Evolutionary conservation across 306 rosid species (phyloP), one percentile per base, ranked within the genome.

Genomic region (Malus asiatica): DNA sequence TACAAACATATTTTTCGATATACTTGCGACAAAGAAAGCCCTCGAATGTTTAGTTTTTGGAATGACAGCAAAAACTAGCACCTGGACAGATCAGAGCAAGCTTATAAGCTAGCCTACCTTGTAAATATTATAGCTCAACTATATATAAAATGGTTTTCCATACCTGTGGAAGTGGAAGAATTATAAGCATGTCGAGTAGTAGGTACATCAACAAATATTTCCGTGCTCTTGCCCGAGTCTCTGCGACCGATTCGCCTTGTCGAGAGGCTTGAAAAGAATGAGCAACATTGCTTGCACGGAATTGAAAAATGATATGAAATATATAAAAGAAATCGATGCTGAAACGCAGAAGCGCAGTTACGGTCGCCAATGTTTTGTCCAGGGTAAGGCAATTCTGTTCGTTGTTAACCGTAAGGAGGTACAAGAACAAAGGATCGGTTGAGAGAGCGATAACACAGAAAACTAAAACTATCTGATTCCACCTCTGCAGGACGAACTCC

Each of bases 391-490:
- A 84, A n/a, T 68, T 80, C 12, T 44, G 19, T 3, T 62, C 45
- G 11, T 68, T 40, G 58, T 76, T 32, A n/a, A 84, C 53, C 74
- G 77, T 73, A 30, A 80, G 82, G 65, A 77, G n/a, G 53, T 84
- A 84, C 25, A 66, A 73, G 73, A 80, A 84, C 74, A 84, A 68
- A 42, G 87, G 84, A 74, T 84, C 87, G 44, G 80, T 40, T 1
- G 82, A 76, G 11, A 84, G 79, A 0, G 79, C 79, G 4, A 80
- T 57, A 12, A 76, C 71, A 63, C 84, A 80, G 7, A 65, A 67
- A 76, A 84, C 60, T 18, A 68, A 51, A 73, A 84, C 55, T 23
- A 69, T 73, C 32, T 68, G 45, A 51, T 84, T 80, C 79, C 79
- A 79, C 63, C 51, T 13, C 20, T 20, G 75, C 52, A 19, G 48